Evolutionary conservation across 2,329 filamentous ascomycete species (phyloP), one percentile per base, ranked within the genome.

Genomic region (Scedosporium dehoogii): DNA sequence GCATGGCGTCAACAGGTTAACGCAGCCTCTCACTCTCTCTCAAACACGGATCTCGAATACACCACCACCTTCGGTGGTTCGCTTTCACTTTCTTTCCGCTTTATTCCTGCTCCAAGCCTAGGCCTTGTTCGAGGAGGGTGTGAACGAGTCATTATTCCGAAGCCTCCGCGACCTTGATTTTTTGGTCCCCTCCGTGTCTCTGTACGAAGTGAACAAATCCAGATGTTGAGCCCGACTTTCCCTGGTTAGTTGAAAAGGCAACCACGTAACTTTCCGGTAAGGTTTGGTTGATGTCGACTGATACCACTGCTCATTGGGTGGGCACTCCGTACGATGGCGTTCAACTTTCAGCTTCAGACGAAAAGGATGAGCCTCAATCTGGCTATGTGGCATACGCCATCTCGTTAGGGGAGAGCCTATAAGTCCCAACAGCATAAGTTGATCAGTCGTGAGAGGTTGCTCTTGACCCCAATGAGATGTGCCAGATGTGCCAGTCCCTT

Each of bases 281-380:
- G 44, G 44, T 46, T 46, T 46, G 44, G 18, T 5, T 9, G 44
- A 21, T 9, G 44, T 46, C 14, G 16, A n/a, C 48, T 1, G 18
- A 27, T 18, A 16, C 18, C 42, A 44, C 58, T 33, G 21, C 58
- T 44, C 38, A 59, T 46, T 38, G 42, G 44, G 18, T 41, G 29
- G 41, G 23, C 23, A 16, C 18, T 16, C 46, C 21, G n/a, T 38
- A 33, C 23, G 44, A 60, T 60, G 58, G 58, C 58, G 58, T 29
- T 53, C 44, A 53, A 33, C 58, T 60, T 59, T 21, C 58, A 60
- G 44, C 58, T 33, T 10, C 9, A 6, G 46, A n/a, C 55, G 55
- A 33, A 29, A 23, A 33, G 10, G 48, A 25, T 53, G 48, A 53
- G 48, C n/a, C 48, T 25, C 48, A 25, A 25, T 21, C 48, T 12